Conservation (phyloP, 169 alveolate species). For the Eimeria zaria region DNA sequence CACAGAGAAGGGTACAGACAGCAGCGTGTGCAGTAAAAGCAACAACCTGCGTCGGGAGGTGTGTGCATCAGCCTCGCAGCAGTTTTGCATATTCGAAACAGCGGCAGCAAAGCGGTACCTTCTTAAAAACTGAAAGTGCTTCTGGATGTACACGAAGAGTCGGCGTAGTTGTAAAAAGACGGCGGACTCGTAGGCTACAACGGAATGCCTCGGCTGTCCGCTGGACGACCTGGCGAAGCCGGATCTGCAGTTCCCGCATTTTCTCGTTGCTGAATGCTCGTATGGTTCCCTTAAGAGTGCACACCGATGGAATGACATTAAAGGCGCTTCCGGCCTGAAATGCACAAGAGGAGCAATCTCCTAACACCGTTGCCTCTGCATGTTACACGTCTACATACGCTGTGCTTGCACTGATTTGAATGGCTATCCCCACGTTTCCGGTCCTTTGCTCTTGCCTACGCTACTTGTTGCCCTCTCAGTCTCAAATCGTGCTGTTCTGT, state of each 20-base stretch:
- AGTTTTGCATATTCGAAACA: background rate
- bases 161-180: constrained; percentile 42
- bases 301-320: constrained; percentile 79
- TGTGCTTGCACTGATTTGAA: background rate
- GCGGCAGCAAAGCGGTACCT: constrained; percentile 22
- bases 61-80: background rate
- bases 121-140: constrained; percentile 19
- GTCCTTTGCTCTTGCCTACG: background rate
- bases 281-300: constrained; percentile 71
- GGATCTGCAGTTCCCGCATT: constrained; percentile 34
- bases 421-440: background rate
- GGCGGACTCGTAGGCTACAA: constrained; percentile 44
- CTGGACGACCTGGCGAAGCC: constrained; percentile 74
- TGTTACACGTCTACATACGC: background rate
- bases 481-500: background rate
- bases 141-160: constrained; percentile 50
- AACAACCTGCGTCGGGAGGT: background rate
- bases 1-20: background rate
- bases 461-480: background rate
- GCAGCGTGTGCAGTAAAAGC: background rate
- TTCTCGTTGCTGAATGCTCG: constrained; percentile 44
- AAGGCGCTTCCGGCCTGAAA: constrained; percentile 82
- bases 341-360: background rate
- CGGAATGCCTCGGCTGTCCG: constrained; percentile 67
- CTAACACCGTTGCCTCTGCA: background rate